A percentile compares a stretch with the other conserved stretches of the same genome.
These are phyloP conservation scores for Auxenochlorella protothecoides DNA, from an alignment of 139 green algal species.

Conservation along the genomic window DNA sequence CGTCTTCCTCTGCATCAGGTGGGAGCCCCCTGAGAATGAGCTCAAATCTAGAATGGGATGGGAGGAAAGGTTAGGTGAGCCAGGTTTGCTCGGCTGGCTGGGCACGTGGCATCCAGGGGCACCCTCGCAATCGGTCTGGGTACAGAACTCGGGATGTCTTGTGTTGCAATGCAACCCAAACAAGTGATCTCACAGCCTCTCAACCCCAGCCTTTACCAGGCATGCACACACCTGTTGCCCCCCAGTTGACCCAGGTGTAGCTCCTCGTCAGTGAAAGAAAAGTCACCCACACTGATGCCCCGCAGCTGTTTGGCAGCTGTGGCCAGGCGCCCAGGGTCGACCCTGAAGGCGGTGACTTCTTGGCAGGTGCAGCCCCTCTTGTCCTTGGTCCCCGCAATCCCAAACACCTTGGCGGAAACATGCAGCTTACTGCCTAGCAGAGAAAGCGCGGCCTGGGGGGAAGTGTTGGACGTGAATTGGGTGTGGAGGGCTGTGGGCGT, in stretches of 20 bases:
- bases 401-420: constrained; percentile 24
- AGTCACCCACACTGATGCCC: constrained; percentile 59
- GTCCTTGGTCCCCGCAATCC: constrained; percentile 86
- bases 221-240: constrained; percentile 63
- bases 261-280: constrained; percentile 23
- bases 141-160: too few relatives aligned
- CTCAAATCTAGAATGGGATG: constrained; percentile 34
- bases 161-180: background rate
- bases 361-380: constrained; percentile 82
- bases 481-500: too few relatives aligned
- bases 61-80: too few relatives aligned
- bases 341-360: constrained; percentile 60
- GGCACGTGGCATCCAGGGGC: too few relatives aligned
- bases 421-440: constrained; percentile 29
- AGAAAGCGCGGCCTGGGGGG: constrained; percentile 20
- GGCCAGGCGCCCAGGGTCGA: constrained; percentile 25
- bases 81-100: too few relatives aligned
- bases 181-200: background rate
- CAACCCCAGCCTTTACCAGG: background rate
- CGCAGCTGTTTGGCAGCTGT: constrained; percentile 21
- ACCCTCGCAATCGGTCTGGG: too few relatives aligned
- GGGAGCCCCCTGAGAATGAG: constrained; percentile 54
- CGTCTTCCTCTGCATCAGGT: background rate
- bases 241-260: constrained; percentile 60
- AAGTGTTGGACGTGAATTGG: too few relatives aligned